phyloP scores from a whole-genome alignment of 352 stramenopile species.

The Peronospora tabacina region DNA sequence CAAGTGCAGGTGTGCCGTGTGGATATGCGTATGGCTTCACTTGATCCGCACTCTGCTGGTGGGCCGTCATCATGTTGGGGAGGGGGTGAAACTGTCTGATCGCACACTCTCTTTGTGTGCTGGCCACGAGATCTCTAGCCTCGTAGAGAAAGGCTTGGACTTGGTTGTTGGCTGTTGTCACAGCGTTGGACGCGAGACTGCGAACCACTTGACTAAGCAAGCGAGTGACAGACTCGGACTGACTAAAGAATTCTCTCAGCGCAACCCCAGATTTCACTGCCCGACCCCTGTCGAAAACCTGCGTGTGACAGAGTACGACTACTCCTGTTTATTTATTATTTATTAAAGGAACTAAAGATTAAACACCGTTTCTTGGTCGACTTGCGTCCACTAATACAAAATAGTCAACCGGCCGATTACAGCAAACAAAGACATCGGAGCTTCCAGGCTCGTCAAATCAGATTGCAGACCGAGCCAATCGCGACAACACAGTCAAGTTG shows the following conservation, averaged over 20 bases:
- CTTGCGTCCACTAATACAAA: neutral
- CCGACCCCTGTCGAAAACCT: conserved; percentile 6
- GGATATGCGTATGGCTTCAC: conserved; percentile 34
- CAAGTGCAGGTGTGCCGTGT: conserved; percentile 19
- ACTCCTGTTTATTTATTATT: neutral
- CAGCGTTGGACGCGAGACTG: conserved; percentile 9
- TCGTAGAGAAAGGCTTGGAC: neutral
- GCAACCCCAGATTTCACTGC: conserved; percentile 21
- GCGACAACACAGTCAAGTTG: conserved; percentile 24
- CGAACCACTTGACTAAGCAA: conserved; percentile 7
- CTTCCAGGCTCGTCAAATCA: conserved; percentile 18
- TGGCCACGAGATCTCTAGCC: conserved; percentile 12
- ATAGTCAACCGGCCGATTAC: neutral
- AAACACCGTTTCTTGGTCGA: neutral
- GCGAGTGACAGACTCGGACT: conserved; percentile 12
- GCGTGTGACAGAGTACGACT: neutral
- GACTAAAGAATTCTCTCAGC: conserved; percentile 21
- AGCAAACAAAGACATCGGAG: neutral
- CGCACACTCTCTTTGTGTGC: conserved; percentile 12
- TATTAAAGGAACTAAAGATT: neutral
- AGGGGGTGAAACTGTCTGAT: conserved; percentile 9
- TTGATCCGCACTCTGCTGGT: conserved; percentile 43
- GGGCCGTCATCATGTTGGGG: conserved; percentile 50
- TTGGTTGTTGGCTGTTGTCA: neutral
- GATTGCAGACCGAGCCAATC: conserved; percentile 19